Percentiles rank a stretch among this genome's conserved stretches.
Evolutionary conservation across 495 filamentous ascomycete species (phyloP).

Genomic region (Neurospora sp.): DNA sequence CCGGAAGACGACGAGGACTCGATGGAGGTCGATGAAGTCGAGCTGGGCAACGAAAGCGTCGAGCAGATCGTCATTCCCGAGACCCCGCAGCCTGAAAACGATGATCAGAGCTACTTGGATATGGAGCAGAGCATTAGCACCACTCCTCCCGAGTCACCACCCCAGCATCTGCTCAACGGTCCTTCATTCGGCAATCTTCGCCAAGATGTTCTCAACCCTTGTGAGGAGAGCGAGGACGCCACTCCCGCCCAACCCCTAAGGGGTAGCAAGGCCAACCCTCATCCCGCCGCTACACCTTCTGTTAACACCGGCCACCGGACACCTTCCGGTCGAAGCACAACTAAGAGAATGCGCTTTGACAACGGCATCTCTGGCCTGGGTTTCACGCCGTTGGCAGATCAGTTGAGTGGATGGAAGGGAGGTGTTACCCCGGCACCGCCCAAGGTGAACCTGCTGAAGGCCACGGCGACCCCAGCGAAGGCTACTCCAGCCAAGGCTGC

Average conservation of each 20-base stretch:
- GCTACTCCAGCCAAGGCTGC: neutral
- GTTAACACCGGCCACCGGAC: neutral
- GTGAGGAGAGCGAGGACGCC: neutral
- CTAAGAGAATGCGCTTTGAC: slow-evolving; percentile 8
- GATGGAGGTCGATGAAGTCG: slow-evolving; percentile 10
- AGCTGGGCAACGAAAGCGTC: slow-evolving; percentile 9
- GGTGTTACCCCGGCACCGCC: neutral
- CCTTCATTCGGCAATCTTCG: neutral
- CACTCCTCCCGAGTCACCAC: neutral
- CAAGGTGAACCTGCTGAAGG: neutral
- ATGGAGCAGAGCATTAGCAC: neutral
- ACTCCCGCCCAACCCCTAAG: neutral
- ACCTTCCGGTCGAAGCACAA: slow-evolving; percentile 12
- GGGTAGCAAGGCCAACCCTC: neutral
- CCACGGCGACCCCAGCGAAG: neutral
- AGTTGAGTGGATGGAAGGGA: slow-evolving; percentile 4
- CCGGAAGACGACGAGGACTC: neutral
- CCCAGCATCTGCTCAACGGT: neutral
- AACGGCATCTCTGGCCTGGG: neutral
- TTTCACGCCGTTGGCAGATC: neutral
- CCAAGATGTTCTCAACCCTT: neutral
- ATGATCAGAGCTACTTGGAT: neutral
- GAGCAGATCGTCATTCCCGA: neutral
- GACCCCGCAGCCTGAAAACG: neutral
- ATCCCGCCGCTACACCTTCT: neutral